Conservation (phyloP, 116 monocot genomes). For the Phalaenopsis hybrid region DNA sequence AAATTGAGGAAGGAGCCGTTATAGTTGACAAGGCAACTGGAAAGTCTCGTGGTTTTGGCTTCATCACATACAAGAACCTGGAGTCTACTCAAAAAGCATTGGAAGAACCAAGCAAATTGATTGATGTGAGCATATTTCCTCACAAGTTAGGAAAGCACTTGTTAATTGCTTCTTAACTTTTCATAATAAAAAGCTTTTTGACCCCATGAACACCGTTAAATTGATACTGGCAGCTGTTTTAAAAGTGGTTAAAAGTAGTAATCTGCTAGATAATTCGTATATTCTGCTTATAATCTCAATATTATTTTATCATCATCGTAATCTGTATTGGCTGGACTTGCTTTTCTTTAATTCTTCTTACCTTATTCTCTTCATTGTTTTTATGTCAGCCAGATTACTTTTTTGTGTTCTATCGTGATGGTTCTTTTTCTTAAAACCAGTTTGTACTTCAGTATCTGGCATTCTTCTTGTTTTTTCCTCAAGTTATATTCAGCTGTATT, state of each 20-base stretch:
- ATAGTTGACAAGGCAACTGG: slow-evolving; percentile 46
- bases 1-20: slow-evolving; percentile 63
- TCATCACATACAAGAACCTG: slow-evolving; percentile 42
- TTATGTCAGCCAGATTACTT: background rate
- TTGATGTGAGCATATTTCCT: slow-evolving; percentile 30
- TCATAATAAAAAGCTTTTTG: background rate
- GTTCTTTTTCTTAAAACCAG: background rate
- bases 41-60: slow-evolving; percentile 57
- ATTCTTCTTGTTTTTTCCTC: background rate
- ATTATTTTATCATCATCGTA: background rate
- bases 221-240: background rate
- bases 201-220: background rate
- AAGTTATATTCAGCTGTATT: background rate
- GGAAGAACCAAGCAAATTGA: slow-evolving; percentile 45
- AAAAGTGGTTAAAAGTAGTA: background rate
- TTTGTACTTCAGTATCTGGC: background rate
- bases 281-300: background rate
- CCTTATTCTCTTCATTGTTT: background rate
- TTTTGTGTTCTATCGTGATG: background rate
- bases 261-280: background rate
- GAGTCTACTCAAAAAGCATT: slow-evolving; percentile 42
- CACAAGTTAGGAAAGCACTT: background rate
- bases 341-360: background rate
- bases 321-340: background rate
- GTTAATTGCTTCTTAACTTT: slow-evolving; percentile 1